A percentile compares a stretch with the other conserved stretches of the same genome.
Conservation (phyloP, 352 stramenopile genomes). For the Pythium vanterpoolii region DNA sequence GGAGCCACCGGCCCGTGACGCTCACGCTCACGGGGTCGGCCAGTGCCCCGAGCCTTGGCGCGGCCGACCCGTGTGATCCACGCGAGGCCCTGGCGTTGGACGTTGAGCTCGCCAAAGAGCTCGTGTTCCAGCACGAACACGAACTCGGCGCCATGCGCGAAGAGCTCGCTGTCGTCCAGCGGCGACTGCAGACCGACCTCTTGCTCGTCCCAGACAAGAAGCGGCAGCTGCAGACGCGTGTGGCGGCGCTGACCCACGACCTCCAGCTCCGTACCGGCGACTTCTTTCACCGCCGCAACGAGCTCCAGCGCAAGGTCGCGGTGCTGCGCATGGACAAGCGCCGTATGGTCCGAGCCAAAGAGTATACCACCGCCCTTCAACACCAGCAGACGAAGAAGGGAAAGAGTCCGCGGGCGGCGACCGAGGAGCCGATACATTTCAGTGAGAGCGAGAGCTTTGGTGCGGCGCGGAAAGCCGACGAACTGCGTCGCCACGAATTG, state of each 20-base stretch:
- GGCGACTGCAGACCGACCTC: conserved; percentile 31
- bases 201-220: conserved; percentile 33
- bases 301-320: conserved; percentile 58
- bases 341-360: conserved; percentile 1
- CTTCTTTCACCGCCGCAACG: conserved; percentile 72
- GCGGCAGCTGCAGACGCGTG: conserved; percentile 46
- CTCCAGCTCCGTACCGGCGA: conserved; percentile 66
- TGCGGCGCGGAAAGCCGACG: conserved; percentile 40
- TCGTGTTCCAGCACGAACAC: conserved; percentile 62
- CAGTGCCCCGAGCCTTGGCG: background rate
- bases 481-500: conserved; percentile 54
- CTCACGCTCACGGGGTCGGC: conserved; percentile 12
- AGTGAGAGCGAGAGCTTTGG: conserved; percentile 29
- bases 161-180: conserved; percentile 46
- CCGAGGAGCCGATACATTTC: conserved; percentile 4
- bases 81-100: conserved; percentile 41
- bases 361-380: background rate
- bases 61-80: conserved; percentile 2
- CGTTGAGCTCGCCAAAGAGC: conserved; percentile 45
- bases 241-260: conserved; percentile 49
- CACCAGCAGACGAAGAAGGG: background rate
- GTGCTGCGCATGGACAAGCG: conserved; percentile 27
- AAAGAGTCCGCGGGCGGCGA: background rate
- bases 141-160: conserved; percentile 57
- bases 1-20: conserved; percentile 38